phyloP scores from a whole-genome alignment of 2,329 filamentous ascomycete genomes.

The Penicillium nordicum region DNA sequence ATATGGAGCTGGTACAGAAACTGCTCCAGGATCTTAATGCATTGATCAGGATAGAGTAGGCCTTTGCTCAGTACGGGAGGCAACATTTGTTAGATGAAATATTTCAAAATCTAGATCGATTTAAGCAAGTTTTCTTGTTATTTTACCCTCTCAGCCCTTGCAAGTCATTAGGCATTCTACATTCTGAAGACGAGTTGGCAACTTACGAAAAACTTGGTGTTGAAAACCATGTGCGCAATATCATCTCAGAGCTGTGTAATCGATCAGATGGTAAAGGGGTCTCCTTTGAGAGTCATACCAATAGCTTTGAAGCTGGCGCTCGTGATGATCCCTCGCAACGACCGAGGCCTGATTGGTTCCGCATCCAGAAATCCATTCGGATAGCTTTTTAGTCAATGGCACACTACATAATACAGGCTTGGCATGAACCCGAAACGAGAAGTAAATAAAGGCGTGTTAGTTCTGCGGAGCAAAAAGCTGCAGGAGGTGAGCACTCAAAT shows the following conservation, averaged over 20 bases:
- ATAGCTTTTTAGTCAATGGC: not conserved
- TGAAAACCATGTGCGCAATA: no score
- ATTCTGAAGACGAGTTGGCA: no score
- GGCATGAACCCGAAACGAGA: not conserved
- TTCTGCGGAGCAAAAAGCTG: not conserved
- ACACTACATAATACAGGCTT: not conserved
- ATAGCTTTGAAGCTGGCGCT: no score
- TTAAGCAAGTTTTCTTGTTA: not conserved
- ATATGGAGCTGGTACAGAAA: not conserved
- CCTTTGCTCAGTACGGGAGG: not conserved
- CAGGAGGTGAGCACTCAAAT: not conserved
- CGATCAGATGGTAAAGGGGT: no score
- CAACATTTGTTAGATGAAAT: not conserved
- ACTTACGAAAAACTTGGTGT: no score
- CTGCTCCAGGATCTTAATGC: conserved; percentile 1
- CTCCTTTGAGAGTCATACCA: no score
- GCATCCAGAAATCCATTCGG: not conserved
- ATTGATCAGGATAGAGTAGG: not conserved
- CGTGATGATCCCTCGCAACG: no score
- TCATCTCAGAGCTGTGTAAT: no score
- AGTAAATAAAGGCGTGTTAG: not conserved
- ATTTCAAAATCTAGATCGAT: not conserved
- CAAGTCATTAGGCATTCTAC: no score
- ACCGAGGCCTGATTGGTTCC: no score
- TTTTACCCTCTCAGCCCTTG: no score